phyloP scores from a whole-genome alignment of 345 rosid genomes.

The Ceriops decandra region DNA sequence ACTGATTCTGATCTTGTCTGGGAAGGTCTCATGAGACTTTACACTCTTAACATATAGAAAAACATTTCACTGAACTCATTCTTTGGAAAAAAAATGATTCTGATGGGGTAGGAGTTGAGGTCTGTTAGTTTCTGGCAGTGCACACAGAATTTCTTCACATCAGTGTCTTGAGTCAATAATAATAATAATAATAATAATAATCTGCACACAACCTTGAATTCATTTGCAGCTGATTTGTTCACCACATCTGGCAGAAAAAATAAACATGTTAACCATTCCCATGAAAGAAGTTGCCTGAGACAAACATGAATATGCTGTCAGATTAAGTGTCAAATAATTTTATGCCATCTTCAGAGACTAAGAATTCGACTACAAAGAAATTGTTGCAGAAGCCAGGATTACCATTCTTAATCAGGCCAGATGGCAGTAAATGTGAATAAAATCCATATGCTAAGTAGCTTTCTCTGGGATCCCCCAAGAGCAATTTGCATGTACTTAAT shows the following conservation, averaged over 20 bases:
- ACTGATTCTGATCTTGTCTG: too few relatives aligned
- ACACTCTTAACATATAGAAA: too few relatives aligned
- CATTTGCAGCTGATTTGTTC: constrained; percentile 64
- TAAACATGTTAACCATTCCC: constrained; percentile 18
- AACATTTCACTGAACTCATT: too few relatives aligned
- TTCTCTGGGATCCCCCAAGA: constrained; percentile 82
- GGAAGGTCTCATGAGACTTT: too few relatives aligned
- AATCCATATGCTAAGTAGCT: constrained; percentile 80
- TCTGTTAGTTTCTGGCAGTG: too few relatives aligned
- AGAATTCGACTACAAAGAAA: background rate
- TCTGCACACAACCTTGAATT: constrained; percentile 44
- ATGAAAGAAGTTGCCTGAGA: too few relatives aligned
- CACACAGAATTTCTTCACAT: too few relatives aligned
- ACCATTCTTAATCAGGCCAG: constrained; percentile 99
- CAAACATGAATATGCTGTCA: constrained; percentile 22
- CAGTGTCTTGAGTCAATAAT: too few relatives aligned
- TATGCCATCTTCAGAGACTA: background rate
- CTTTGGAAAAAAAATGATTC: too few relatives aligned
- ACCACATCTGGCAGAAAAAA: constrained; percentile 87
- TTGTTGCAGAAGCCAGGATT: constrained; percentile 15
- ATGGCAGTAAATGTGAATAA: constrained; percentile 90
- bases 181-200: too few relatives aligned
- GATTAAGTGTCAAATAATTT: constrained; percentile 9
- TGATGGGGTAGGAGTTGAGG: too few relatives aligned
- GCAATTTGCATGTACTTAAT: constrained; percentile 89